Evolutionary conservation across 1,139 yeast genomes (phyloP), one percentile per base, ranked within the genome.

Genomic region (Protomyces inundatus): DNA sequence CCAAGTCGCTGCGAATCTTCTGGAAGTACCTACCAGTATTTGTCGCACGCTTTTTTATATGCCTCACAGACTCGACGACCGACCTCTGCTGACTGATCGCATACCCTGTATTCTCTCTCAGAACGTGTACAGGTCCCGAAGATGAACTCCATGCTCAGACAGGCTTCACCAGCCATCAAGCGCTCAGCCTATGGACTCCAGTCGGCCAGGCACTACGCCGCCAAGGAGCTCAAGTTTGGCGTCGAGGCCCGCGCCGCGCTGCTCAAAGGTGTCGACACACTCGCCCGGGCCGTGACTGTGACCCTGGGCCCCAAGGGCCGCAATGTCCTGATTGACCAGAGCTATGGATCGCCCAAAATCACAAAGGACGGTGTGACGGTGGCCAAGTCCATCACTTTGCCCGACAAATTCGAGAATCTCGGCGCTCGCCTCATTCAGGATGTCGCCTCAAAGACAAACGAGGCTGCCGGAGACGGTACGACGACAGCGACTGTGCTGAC

Each of bases 361-460:
- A 93, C 98, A 79, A 93, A 93, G 82, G 98, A 93, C 77, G 98
- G 98, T 85, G 98, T 93, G 66, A 93, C 98, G 55, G 98, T 93
- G 68, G 98, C 98, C 70, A 85, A 83, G 61, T 66, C 96, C 67
- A 87, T 93, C 74, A 84, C 86, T 63, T 81, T 93, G 73, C 81
- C 90, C 77, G 96, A 93, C 81, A 90, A 90, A 79, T 93, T 91
- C 74, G 98, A 93, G 81, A 95, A 93, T 79, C 81, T 90, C 80
- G 98, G 98, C 69, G 98, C 98, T 69, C 89, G 89, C 79, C 83
- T 93, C 72, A 82, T 93, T 75, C 98, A 93, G 79, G 98, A 93
- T 76, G 98, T 93, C 71, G 98, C 98, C 61, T 86, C 97, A 72
- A 93, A 90, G 84, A 93, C 98, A 74, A 93, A 93, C 78, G 98